phyloP scores from a whole-genome alignment of 2,329 filamentous ascomycete genomes.

The Chalaropsis thielavioides region DNA sequence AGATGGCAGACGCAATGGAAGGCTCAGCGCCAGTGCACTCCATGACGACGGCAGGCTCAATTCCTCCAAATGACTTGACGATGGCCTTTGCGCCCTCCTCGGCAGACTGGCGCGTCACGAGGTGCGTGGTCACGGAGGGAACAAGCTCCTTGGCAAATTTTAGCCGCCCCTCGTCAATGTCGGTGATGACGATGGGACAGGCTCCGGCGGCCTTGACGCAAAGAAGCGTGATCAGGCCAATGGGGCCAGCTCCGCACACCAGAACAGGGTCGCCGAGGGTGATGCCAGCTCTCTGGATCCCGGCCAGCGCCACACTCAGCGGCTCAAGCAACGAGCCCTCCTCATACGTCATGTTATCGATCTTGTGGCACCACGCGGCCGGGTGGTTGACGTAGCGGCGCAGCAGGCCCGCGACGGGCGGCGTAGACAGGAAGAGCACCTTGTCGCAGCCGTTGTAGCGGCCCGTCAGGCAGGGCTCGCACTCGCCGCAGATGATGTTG shows the following conservation, averaged over 20 bases:
- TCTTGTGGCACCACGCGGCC: conserved; percentile 90
- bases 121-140: conserved; percentile 66
- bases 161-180: conserved; percentile 77
- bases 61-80: conserved; percentile 50
- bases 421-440: conserved; percentile 79
- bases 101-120: conserved; percentile 49
- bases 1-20: conserved; percentile 73
- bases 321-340: conserved; percentile 85
- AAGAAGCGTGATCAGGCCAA: conserved; percentile 76
- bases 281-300: conserved; percentile 68
- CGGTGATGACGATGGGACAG: conserved; percentile 81
- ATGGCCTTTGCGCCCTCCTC: conserved; percentile 64
- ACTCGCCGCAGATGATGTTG: conserved; percentile 80
- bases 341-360: conserved; percentile 82
- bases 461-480: conserved; percentile 80
- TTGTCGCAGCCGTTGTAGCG: conserved; percentile 89
- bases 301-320: conserved; percentile 74
- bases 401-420: conserved; percentile 73
- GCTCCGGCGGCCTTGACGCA: conserved; percentile 78
- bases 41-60: conserved; percentile 68
- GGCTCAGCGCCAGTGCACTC: conserved; percentile 94
- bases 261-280: conserved; percentile 74
- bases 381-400: conserved; percentile 91
- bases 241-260: conserved; percentile 85
- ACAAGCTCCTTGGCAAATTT: conserved; percentile 73